phyloP scores from a whole-genome alignment of 768 basidiomycete genomes.

The Rhizopogon vinicolor region DNA sequence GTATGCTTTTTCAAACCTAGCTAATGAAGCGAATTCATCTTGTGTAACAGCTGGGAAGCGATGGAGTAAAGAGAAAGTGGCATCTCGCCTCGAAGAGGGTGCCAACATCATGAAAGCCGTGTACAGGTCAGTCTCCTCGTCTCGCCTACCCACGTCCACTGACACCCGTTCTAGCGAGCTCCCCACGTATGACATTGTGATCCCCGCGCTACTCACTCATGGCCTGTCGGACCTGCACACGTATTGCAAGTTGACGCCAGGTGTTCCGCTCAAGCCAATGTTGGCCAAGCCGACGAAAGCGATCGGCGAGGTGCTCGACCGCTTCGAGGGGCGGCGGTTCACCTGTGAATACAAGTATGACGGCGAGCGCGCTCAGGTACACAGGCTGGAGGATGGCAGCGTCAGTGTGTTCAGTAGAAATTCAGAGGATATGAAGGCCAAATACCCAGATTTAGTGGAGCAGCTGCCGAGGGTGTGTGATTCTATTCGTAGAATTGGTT shows the following conservation, averaged over 20 bases:
- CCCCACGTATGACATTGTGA: conserved; percentile 86
- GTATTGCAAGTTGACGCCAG: conserved; percentile 88
- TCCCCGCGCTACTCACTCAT: conserved; percentile 80
- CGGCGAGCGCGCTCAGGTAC: conserved; percentile 96
- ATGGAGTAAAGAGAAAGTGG: conserved; percentile 70
- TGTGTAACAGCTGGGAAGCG: conserved; percentile 57
- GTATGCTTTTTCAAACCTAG: conserved; percentile 24
- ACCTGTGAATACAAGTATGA: conserved; percentile 99
- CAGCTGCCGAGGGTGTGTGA: conserved; percentile 75
- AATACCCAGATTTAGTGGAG: conserved; percentile 97
- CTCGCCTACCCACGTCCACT: not conserved
- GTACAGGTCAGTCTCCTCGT: conserved; percentile 62
- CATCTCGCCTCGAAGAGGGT: conserved; percentile 70
- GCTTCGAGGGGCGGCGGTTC: conserved; percentile 92
- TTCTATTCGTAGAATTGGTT: not conserved
- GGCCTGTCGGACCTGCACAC: conserved; percentile 70
- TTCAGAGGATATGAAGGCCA: conserved; percentile 99
- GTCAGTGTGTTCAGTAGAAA: conserved; percentile 95
- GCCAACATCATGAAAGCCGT: conserved; percentile 79
- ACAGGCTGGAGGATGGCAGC: conserved; percentile 74
- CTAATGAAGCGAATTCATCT: not conserved
- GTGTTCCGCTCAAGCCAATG: conserved; percentile 98
- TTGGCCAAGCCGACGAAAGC: conserved; percentile 99
- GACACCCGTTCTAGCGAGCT: conserved; percentile 61
- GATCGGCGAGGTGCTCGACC: conserved; percentile 93